Evolutionary conservation across 2,329 filamentous ascomycete genomes (phyloP).

Genomic region (Fusarium pininemorale): DNA sequence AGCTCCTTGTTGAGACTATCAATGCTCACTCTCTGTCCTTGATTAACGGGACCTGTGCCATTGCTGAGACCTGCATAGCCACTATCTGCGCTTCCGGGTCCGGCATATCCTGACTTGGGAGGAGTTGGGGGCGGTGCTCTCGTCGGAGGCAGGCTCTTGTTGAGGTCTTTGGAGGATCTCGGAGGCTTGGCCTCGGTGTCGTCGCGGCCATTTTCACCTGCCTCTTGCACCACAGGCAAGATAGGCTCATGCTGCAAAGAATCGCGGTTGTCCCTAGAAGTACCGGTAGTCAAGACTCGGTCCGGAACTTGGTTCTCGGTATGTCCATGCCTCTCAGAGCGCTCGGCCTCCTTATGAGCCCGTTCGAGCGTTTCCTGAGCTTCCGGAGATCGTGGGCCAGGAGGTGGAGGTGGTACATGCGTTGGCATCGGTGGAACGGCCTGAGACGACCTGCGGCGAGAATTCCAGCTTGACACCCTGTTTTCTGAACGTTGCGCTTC

Average conservation of each 20-base stretch:
- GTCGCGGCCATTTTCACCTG: conserved; percentile 68
- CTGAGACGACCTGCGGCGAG: conserved; percentile 47
- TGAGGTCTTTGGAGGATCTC: conserved; percentile 53
- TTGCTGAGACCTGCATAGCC: conserved; percentile 54
- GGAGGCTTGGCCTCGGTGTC: conserved; percentile 53
- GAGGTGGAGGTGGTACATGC: conserved; percentile 56
- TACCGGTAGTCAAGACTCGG: conserved; percentile 60
- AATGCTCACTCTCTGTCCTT: conserved; percentile 55
- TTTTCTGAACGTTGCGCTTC: conserved; percentile 48
- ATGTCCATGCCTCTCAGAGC: conserved; percentile 46
- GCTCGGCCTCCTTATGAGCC: conserved; percentile 51
- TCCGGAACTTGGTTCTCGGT: conserved; percentile 66
- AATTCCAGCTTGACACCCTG: conserved; percentile 50
- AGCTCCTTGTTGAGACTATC: conserved; percentile 69
- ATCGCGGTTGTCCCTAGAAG: conserved; percentile 59
- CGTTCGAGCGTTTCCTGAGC: conserved; percentile 52
- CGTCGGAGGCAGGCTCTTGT: conserved; percentile 54
- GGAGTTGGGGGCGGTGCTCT: conserved; percentile 51
- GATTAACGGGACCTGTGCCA: conserved; percentile 44
- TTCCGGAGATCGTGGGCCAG: conserved; percentile 49
- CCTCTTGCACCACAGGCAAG: conserved; percentile 89
- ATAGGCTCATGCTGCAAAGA: conserved; percentile 63
- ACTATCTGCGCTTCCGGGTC: conserved; percentile 59
- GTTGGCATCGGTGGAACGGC: conserved; percentile 56
- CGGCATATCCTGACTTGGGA: conserved; percentile 45